These are phyloP conservation scores for Starmerella etchellsii DNA, from an alignment of 805 yeast genomes.

Conservation along the genomic window DNA sequence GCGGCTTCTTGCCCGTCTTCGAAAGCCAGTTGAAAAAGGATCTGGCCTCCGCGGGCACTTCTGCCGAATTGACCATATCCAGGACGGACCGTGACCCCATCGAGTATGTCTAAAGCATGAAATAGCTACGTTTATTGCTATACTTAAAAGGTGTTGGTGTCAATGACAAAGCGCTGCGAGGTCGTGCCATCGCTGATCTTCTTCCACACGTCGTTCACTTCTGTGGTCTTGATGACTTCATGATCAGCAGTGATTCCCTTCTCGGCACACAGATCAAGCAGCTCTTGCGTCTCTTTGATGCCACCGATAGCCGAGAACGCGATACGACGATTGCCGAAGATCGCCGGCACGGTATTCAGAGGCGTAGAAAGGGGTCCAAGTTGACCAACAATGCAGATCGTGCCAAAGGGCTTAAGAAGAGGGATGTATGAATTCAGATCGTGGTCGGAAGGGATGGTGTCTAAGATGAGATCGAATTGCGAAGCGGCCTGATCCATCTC, in stretches of 20 bases:
- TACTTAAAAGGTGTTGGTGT: too few relatives aligned
- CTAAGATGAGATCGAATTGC: constrained; percentile 41
- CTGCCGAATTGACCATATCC: constrained; percentile 33
- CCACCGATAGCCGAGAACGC: constrained; percentile 47
- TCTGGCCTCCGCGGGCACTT: constrained; percentile 21
- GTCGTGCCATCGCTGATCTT: constrained; percentile 16
- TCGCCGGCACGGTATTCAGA: constrained; percentile 35
- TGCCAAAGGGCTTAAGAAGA: constrained; percentile 44
- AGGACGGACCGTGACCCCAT: constrained; percentile 54
- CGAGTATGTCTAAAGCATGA: constrained; percentile 24
- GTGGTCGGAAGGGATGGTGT: constrained; percentile 39
- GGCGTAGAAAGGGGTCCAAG: constrained; percentile 32
- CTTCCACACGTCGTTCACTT: constrained; percentile 17
- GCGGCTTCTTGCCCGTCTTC: constrained; percentile 58
- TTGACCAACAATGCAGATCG: constrained; percentile 53
- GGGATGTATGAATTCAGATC: constrained; percentile 38
- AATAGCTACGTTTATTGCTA: too few relatives aligned
- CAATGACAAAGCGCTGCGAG: constrained; percentile 20
- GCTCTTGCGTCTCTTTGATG: constrained; percentile 49
- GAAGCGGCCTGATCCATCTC: constrained; percentile 26
- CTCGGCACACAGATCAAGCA: constrained; percentile 52
- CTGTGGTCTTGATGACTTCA: constrained; percentile 40
- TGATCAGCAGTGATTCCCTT: constrained; percentile 49
- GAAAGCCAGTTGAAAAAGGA: constrained; percentile 38
- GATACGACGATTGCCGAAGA: constrained; percentile 31